Evolutionary conservation across 768 basidiomycete species (phyloP), one percentile per base, ranked within the genome.

Genomic region (Lentinula sp.): DNA sequence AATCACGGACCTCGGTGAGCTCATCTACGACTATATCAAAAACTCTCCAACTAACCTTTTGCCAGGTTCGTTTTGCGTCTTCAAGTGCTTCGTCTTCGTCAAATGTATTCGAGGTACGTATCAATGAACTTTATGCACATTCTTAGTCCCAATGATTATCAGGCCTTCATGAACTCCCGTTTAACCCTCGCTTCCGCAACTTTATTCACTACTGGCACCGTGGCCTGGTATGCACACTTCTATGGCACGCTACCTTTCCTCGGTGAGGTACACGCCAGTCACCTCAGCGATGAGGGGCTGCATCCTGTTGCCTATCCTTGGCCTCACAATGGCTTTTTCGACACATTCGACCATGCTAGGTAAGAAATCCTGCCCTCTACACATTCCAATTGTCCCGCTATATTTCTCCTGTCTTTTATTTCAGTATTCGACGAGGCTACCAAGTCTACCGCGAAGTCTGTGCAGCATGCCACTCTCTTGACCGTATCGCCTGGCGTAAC

Each of bases 401-500:
- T 39, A 41, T 46, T 58, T 61, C 16, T 65, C 45, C 39, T 9
- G 36, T n/a, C 13, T 2, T 56, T 4, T 55, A 65, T 61, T 64
- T 20, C 56, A 96, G 95, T 75, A 95, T 98, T 70, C 94, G 95
- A 68, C 84, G 96, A 71, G 95, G 94, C 43, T 95, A 92, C 80
- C 87, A 91, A 74, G 97, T 99, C 60, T 99, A 99, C 82, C 93
- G 95, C 65, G 96, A 99, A 77, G 97, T 99, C 60, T 99, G 97
- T 72, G 93, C 97, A 15, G 94, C 97, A 10, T 99, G 97, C 76
- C 97, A 99, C 75, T 99, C 97, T 37, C 87, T 99, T 60, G 93
- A 99, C 79, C 94, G 97, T 68, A 95, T 99, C 71, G 97, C 97
- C 61, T 99, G 97, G 97, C 93, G 97, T 72, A 99, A 98, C 79